These are phyloP conservation scores for Diutina mesorugosa DNA, from an alignment of 1,139 yeast species.

Conservation along the genomic window DNA sequence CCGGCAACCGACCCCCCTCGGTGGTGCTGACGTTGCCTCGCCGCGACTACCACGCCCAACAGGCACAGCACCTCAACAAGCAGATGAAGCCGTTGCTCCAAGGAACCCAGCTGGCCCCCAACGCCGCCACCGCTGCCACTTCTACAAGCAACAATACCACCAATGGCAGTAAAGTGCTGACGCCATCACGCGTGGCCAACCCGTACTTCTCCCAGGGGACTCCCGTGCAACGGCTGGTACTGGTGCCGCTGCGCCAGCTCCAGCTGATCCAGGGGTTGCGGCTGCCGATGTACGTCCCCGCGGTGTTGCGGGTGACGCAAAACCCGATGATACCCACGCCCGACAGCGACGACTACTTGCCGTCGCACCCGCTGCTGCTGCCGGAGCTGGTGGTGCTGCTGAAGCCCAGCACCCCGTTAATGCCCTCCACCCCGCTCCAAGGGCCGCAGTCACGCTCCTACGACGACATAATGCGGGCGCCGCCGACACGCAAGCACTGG, in stretches of 20 bases:
- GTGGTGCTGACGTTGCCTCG: neutral
- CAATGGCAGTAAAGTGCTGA: neutral
- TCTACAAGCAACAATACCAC: neutral
- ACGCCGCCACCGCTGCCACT: neutral
- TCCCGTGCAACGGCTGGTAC: neutral
- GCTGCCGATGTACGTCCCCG: conserved; percentile 82
- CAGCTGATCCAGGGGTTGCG: conserved; percentile 62
- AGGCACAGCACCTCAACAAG: neutral
- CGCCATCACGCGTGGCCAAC: neutral
- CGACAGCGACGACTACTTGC: neutral
- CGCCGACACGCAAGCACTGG: conserved; percentile 70
- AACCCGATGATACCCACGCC: neutral
- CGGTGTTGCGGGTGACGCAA: conserved; percentile 37
- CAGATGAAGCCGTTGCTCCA: neutral
- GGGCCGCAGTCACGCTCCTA: neutral
- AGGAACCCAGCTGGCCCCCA: neutral
- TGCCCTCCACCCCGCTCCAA: neutral
- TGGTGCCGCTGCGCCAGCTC: conserved; percentile 9
- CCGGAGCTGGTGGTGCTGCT: neutral
- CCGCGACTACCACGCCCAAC: neutral
- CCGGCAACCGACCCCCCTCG: neutral
- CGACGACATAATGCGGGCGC: conserved; percentile 16
- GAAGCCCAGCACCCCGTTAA: neutral
- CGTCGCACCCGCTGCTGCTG: neutral
- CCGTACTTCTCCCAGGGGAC: neutral